Evolutionary conservation across 1,139 yeast species (phyloP), one percentile per base, ranked within the genome.

Genomic region (Saccharomyces hybrid): DNA sequence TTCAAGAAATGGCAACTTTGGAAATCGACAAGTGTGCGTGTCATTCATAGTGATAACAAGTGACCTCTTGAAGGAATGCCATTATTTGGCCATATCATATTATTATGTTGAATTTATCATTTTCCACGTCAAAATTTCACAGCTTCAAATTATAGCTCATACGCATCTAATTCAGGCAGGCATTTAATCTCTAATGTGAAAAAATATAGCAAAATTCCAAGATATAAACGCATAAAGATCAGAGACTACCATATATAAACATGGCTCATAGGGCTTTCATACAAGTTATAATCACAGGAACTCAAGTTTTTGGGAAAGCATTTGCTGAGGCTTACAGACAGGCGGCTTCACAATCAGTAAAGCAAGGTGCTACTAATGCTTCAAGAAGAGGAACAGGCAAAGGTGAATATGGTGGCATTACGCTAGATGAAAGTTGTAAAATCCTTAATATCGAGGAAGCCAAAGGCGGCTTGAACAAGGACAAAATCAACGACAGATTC

Each of bases 321-420:
- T 93, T 93, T 72, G 81, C 91, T n/a, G 97, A 90, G 70, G 98
- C 99, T 0, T 93, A 91, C 77, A 86, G 86, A 66, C 98, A 93
- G 73, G 98, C 99, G 1, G 96, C 97, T 16, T 85, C 88, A 55
- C 90, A 89, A 46, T 81, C 89, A 8, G 88, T 89, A 5, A 81
- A 86, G 51, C 81, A 81, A 61, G 75, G 79, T 54, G 88, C 95
- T 20, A 75, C 80, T 16, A 75, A 79, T 28, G 80, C 82, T 2
- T 70, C 73, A 0, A 70, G 78, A 54, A 75, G 80, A 4, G 76
- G 78, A 44, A 78, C 84, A 11, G 81, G 83, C 64, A 80, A 82
- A 25, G 68, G 52, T 23, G 72, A 70, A 52, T 68, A 67, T 50
- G 89, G 91, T 52, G 97, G 96, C 48, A 82, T 93, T 53, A 78